phyloP scores from a whole-genome alignment of 2,329 filamentous ascomycete genomes.

The Emergomyces pasteurianus region DNA sequence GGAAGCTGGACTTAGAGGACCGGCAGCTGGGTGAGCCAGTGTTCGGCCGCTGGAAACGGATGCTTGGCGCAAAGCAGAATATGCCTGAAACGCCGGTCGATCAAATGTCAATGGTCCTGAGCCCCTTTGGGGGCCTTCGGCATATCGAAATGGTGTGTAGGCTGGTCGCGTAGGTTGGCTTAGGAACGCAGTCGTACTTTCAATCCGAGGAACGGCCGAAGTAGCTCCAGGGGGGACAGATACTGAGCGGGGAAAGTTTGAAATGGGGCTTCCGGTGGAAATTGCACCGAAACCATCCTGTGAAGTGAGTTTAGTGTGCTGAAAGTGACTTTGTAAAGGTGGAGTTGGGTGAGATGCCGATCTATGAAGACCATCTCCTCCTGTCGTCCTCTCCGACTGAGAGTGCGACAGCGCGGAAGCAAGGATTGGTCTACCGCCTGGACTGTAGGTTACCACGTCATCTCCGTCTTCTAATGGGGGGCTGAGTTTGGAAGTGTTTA shows the following conservation, averaged over 20 bases:
- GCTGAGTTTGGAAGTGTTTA: neutral
- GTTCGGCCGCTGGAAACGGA: conserved; percentile 33
- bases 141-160: conserved; percentile 36
- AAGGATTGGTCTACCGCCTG: conserved; percentile 41
- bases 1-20: conserved; percentile 10
- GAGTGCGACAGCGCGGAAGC: conserved; percentile 13
- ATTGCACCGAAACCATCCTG: neutral
- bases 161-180: conserved; percentile 26
- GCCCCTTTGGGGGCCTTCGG: conserved; percentile 30
- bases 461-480: conserved; percentile 5
- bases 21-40: conserved; percentile 25
- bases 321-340: conserved; percentile 2
- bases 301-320: neutral
- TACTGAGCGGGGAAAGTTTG: conserved; percentile 7
- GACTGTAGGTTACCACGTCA: conserved; percentile 36
- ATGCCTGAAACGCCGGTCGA: conserved; percentile 35
- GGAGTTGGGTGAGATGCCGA: conserved; percentile 18
- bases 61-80: conserved; percentile 35
- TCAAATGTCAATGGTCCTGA: conserved; percentile 28
- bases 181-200: conserved; percentile 3
- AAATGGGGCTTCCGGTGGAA: neutral
- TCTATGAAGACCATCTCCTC: conserved; percentile 13
- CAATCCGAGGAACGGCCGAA: conserved; percentile 8
- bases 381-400: neutral
- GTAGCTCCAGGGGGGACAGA: conserved; percentile 14